Evolutionary conservation across 2,329 filamentous ascomycete species (phyloP).

Genomic region (Fusarium temperatum): DNA sequence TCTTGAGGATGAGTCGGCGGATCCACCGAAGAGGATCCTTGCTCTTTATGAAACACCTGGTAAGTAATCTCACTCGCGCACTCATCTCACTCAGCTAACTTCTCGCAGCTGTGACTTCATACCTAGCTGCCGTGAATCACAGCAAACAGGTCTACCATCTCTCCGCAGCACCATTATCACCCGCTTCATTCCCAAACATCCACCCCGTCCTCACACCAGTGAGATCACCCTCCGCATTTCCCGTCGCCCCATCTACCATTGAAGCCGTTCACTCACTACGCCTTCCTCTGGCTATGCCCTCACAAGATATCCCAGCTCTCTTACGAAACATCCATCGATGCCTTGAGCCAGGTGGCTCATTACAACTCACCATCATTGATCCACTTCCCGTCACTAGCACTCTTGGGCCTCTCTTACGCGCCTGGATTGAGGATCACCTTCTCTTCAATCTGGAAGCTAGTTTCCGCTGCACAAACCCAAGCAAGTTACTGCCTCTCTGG

Average conservation of each 20-base stretch:
- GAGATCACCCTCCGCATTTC: conserved; percentile 47
- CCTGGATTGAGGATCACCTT: conserved; percentile 70
- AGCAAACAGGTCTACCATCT: conserved; percentile 25
- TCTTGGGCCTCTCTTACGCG: conserved; percentile 63
- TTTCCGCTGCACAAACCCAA: conserved; percentile 68
- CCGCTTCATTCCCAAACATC: conserved; percentile 51
- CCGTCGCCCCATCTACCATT: conserved; percentile 55
- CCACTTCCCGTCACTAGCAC: conserved; percentile 64
- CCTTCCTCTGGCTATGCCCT: conserved; percentile 65
- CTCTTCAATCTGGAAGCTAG: conserved; percentile 65
- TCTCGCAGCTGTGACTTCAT: conserved; percentile 12
- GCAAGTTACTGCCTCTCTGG: conserved; percentile 65
- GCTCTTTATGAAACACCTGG: conserved; percentile 30
- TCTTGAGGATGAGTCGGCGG: conserved; percentile 40
- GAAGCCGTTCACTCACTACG: conserved; percentile 61
- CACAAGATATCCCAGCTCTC: conserved; percentile 63
- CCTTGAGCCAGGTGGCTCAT: conserved; percentile 62
- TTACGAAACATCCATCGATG: conserved; percentile 66
- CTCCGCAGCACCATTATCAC: conserved; percentile 34
- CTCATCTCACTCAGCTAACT: background rate
- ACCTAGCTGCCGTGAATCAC: conserved; percentile 21
- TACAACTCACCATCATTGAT: conserved; percentile 70
- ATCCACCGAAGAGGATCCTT: conserved; percentile 16
- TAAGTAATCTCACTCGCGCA: background rate
- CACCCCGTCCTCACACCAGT: conserved; percentile 52